Percentiles rank a stretch among this genome's conserved stretches.
Conservation (phyloP, 2,329 filamentous ascomycete genomes). For the Fusarium continuum region DNA sequence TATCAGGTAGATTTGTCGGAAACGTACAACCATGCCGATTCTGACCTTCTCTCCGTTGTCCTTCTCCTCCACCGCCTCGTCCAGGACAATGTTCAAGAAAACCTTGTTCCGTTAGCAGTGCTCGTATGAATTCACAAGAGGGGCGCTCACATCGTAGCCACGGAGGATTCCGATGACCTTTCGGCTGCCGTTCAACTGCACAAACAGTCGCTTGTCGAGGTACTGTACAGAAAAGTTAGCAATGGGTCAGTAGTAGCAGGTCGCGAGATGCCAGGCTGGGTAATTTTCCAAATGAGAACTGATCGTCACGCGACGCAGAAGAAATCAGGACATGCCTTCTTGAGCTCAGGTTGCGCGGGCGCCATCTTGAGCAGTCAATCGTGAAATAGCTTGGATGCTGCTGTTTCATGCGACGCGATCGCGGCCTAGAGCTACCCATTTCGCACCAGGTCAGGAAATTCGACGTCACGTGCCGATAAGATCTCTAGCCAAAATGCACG, state of each 20-base stretch:
- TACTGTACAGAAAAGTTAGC: slow-evolving; percentile 69
- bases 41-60: slow-evolving; percentile 87
- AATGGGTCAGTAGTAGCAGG: background rate
- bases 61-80: slow-evolving; percentile 96
- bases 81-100: slow-evolving; percentile 97
- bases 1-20: background rate
- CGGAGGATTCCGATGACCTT: slow-evolving; percentile 95
- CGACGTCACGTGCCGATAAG: slow-evolving; percentile 61
- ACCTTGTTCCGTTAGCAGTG: slow-evolving; percentile 66
- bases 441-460: slow-evolving; percentile 40
- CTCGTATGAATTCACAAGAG: no score
- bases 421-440: slow-evolving; percentile 38
- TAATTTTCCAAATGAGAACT: fast-evolving
- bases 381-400: slow-evolving; percentile 39
- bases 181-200: slow-evolving; percentile 96
- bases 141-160: slow-evolving; percentile 85
- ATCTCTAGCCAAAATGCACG: slow-evolving; percentile 44
- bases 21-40: slow-evolving; percentile 89
- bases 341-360: slow-evolving; percentile 98
- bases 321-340: slow-evolving; percentile 76
- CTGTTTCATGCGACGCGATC: slow-evolving; percentile 45
- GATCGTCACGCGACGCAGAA: background rate
- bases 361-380: slow-evolving; percentile 74
- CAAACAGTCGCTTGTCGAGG: slow-evolving; percentile 98
- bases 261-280: background rate